Evolutionary conservation across 371 early-diverging fungal genomes (phyloP), one percentile per base, ranked within the genome.

Genomic region (Apophysomyces elegans): DNA sequence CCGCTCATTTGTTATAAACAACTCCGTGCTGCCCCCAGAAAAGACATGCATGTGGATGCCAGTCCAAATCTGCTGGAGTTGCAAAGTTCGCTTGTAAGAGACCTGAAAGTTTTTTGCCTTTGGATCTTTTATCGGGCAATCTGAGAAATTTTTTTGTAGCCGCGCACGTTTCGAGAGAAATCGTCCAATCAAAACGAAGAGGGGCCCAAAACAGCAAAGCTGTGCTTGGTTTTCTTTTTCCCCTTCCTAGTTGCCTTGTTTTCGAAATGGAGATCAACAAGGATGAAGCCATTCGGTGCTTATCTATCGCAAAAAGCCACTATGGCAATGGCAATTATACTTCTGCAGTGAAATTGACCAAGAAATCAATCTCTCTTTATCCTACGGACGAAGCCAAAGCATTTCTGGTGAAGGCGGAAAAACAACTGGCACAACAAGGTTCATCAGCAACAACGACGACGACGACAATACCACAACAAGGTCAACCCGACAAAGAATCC

Each of bases 211-310:
- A 26, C 32, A 26, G 32, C 32, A 26, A 26, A 26, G 32, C 2
- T 26, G 32, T 26, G 32, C 32, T 26, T 26, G 32, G 32, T 26
- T 26, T 26, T 26, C 32, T 26, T 26, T 50, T 18, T 21, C 7
- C 21, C 54, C 54, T 9, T 50, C 54, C n/a, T 21, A 5, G 54
- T 50, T 50, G 54, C 21, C 21, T 21, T 50, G 21, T 50, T 50
- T 50, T 50, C 32, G 54, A 50, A 50, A 94, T 93, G 95, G 94
- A 92, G 69, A 86, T 88, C 64, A 97, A 97, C 79, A 89, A 86
- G 68, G 97, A 96, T 70, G 96, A 96, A 69, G 97, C 98, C 5
- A 47, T 79, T 37, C 80, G 91, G 12, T 93, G 95, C 66, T 70
- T 96, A 4, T 70, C 81, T 5, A 90, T 96, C 69, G 95, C 96